Evolutionary conservation across 2,329 filamentous ascomycete species (phyloP), one percentile per base, ranked within the genome.

Genomic region (Fusarium liriodendri): DNA sequence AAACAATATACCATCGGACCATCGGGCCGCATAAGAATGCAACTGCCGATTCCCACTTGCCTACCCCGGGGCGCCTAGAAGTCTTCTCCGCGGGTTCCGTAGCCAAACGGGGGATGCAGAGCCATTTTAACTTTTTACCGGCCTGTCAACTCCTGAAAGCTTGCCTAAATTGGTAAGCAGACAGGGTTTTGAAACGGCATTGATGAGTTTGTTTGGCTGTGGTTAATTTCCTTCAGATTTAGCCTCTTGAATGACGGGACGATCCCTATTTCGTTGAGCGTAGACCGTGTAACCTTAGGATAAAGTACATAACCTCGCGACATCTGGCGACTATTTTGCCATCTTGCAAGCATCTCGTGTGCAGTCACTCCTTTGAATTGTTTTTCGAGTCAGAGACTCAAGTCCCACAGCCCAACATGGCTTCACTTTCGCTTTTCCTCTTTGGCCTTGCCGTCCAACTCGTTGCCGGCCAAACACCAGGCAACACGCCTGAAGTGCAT

Each of bases 401-500:
- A n/a, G 16, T 50, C 18, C 8, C 35, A n/a, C 13, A 6, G 45
- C 16, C 58, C 60, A 58, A 38, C 16, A 71, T 71, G 69, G 62
- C 66, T 10, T 47, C 57, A 20, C 25, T 50, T 62, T 27, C 42
- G 8, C n/a, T 64, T 62, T 29, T 71, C 18, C 18, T 67, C 27
- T 33, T 72, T 35, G 50, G 63, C 50, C 38, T 73, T 25, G 69
- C 22, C 38, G 63, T 79, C 47, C 69, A 66, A 20, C 42, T 71
- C 50, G 62, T 52, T 25, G 73, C 65, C 10, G 83, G 81, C 6
- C 85, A 86, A 72, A 80, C 80, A n/a, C 81, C 83, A n/a, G 82
- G 83, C 67, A 79, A 79, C 27, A 79, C 76, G 11, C 80, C 83
- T 6, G 87, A 89, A 74, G 82, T 83, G 27, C 88, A 89, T 63